Base-by-base conservation (phyloP, 257 asterid species). In the Capsicum rhomboideum region DNA sequence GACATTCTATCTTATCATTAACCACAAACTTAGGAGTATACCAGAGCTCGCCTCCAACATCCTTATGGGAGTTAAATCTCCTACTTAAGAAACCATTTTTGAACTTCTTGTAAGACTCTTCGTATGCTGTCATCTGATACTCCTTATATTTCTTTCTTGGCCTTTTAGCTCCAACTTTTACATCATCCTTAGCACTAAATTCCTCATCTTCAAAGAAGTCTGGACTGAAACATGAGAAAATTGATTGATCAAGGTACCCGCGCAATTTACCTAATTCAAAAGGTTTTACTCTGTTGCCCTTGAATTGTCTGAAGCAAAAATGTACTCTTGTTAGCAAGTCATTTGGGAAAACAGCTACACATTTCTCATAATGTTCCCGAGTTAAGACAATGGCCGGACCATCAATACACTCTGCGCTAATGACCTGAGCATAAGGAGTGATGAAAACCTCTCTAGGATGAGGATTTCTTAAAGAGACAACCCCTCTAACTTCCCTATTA, bases 391-490 rank as follows among this genome's bases (percentile, higher is more conserved):
- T 89, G 79, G 99, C 97, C 11, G 97, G 98, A 79, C 98, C 99
- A 87, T 97, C 99, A 72, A 97, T 92, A 53, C 99, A 97, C 87
- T 97, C 99, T 9, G 97, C 98, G 86, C 99, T 97, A 86, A 97
- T 95, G 89, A 95, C 97, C 83, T 97, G 98, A 29, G 91, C 88
- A 53, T 92, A 93, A 37, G 98, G 97, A 46, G 99, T 97, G 77
- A 93, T 93, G 89, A 95, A 97, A 80, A 97, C 94, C 89, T 97
- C 99, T 82, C 90, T 93, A 54, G 98, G 98, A 90, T 97, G 97
- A 77, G 93, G 95, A 68, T 93, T 88, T 56, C 84, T 85, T 53
- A 93, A 80, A 40, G 97, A 83, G 83, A 91, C 92, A 71, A 90
- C 90, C 58, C 97, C 97, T 84, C 82, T 90, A 88, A 97, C 98